Conservation (phyloP, 306 rosid genomes). For the Acacia melanoxylon region DNA sequence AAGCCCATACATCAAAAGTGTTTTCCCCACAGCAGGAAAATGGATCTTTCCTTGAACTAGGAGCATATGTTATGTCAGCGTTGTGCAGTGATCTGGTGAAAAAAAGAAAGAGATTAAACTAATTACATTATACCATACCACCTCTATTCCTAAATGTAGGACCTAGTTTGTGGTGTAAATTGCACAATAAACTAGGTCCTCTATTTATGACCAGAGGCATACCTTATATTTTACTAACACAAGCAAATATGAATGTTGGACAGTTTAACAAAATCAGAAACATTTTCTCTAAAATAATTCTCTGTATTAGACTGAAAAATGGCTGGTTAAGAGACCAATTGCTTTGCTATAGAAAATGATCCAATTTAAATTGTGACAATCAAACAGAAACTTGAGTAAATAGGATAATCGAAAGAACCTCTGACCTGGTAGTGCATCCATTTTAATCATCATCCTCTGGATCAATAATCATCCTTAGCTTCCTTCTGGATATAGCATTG, state of each 20-base stretch:
- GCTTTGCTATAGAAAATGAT: background rate
- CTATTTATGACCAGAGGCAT: too few relatives aligned
- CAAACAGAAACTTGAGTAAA: background rate
- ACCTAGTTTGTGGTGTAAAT: too few relatives aligned
- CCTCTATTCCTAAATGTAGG: too few relatives aligned
- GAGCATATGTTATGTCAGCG: background rate
- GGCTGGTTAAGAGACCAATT: background rate
- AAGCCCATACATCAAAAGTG: background rate
- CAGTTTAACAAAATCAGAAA: background rate
- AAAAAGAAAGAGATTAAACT: background rate
- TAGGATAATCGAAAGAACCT: constrained; percentile 4
- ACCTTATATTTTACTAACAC: background rate
- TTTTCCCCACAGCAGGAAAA: background rate
- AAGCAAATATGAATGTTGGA: background rate
- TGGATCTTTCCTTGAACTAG: background rate
- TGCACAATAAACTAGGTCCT: too few relatives aligned
- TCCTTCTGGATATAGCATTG: constrained; percentile 58
- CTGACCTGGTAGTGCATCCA: constrained; percentile 12
- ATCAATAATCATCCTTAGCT: constrained; percentile 81
- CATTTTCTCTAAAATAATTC: background rate
- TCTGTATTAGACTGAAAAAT: background rate
- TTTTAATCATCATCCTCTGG: constrained; percentile 75
- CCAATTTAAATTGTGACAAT: background rate
- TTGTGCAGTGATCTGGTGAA: background rate
- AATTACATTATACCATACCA: background rate